These are phyloP conservation scores for Botrytis hyacinthi DNA, from an alignment of 2,329 filamentous ascomycete species.

Conservation along the genomic window DNA sequence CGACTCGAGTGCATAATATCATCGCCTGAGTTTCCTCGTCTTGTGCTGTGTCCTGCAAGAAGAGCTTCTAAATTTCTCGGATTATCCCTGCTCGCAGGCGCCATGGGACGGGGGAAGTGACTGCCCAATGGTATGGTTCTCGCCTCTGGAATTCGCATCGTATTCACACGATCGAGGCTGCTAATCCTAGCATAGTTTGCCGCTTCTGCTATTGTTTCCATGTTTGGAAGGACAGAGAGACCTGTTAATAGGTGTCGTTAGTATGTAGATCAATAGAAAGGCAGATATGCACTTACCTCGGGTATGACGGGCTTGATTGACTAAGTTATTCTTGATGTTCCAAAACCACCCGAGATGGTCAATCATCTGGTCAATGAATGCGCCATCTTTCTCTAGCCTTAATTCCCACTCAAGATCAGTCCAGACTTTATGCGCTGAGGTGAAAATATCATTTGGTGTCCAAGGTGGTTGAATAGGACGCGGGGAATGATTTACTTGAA, in stretches of 20 bases:
- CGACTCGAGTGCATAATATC: background rate
- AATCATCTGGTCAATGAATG: background rate
- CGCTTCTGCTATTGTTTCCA: background rate
- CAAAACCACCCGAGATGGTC: conserved; percentile 5
- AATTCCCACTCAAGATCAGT: conserved; percentile 7
- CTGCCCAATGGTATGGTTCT: background rate
- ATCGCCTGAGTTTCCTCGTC: no score
- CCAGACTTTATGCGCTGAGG: background rate
- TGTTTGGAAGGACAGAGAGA: background rate
- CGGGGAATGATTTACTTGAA: background rate
- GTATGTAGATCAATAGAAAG: background rate
- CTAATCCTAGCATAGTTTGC: background rate
- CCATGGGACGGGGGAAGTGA: background rate
- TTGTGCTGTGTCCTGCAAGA: background rate
- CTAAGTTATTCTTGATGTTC: background rate
- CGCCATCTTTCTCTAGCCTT: background rate
- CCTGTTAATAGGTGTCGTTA: background rate
- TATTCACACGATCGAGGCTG: background rate
- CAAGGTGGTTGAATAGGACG: no score
- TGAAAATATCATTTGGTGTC: background rate
- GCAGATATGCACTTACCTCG: background rate
- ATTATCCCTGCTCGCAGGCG: background rate
- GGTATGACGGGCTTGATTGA: background rate
- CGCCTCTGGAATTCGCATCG: background rate
- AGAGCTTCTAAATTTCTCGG: background rate